Base-by-base conservation (phyloP, 495 filamentous ascomycete species). In the Penicillium nucicola region DNA sequence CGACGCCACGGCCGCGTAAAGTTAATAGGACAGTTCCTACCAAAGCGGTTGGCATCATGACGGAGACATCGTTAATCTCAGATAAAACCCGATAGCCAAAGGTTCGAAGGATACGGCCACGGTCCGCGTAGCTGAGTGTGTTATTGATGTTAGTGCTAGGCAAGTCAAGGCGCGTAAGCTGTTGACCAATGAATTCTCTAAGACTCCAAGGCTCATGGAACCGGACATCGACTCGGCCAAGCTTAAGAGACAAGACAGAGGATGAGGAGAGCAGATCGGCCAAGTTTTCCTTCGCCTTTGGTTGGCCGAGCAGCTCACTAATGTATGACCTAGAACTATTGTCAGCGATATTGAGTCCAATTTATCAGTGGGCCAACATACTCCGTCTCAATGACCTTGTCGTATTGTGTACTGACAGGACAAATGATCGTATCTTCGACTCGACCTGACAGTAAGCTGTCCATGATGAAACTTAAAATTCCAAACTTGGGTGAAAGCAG, bases 311-410 rank as follows among this genome's bases (percentile, higher is more conserved):
- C 4, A 98, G 82, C 66, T 97, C 93, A 44, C 83, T 90, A 42
- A 97, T 91, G 62, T 97, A 98, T 14, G 89, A 93, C 59, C 77
- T 77, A 50, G 5, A 42, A 12, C 20, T 14, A 50, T 25, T 28
- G 50, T 65, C 31, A 67, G 59, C 11, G 42, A 22, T 22, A 2
- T 30, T 3, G 40, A 5, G 33, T 5, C 4, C 7, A 42, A 31
- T 31, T 34, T 5, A 3, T 1, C 19, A 28, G 15, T 17, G 20
- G 19, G 20, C 22, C 12, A n/a, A 37, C 75, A 50, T 72, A 80
- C 71, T 97, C 92, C 7, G 92, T 96, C 66, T 98, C 93, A 40
- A 98, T 89, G 41, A 98, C 93, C 58, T 97, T 98, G 77, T 98
- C 93, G 64, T 98, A 98, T 60, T 97, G 93, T 2, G 90, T 96